Evolutionary conservation across 768 basidiomycete genomes (phyloP), one percentile per base, ranked within the genome.

Genomic region (Boletus tylopilopsis): DNA sequence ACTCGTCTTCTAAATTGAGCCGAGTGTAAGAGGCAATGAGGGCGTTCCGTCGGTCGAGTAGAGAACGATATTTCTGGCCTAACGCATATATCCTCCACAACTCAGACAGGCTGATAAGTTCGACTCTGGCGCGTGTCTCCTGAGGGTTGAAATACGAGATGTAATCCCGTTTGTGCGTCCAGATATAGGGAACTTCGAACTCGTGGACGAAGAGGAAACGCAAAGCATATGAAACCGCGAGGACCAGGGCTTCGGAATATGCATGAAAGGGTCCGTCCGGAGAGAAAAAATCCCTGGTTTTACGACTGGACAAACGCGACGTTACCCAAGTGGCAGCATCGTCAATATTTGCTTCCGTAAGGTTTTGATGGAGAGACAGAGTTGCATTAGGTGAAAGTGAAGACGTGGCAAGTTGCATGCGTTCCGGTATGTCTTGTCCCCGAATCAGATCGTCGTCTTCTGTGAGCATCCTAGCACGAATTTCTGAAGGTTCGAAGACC

Each of bases 401-500:
- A 19, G 89, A 91, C 19, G 84, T 87, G 13, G 85, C 81, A 18
- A 98, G 78, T 66, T 95, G 94, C 87, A 94, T 93, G 41, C 96
- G 87, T 65, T 99, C 96, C 2, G 96, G 96, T 32, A 90, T 82
- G 69, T 98, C 96, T 63, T 80, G 82, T 16, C 79, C 82, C 39
- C 94, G 86, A 53, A 99, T 94, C 39, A 91, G 73, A 60, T 95
- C 90, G 67, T 99, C 96, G 50, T 91, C 92, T 55, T 94, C 92
- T 4, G 93, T 95, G 24, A 98, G 74, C 75, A 91, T 76, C 34
- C 90, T 81, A 52, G 85, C 86, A 44, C 82, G 83, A 63, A 99
- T 98, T 73, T 97, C 94, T 11, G 94, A 89, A 1, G 96, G 96
- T 64, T 99, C 96, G 58, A 98, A 99, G 53, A 98, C 92, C 94